Percentiles rank a stretch among this genome's conserved stretches.
phyloP scores from a whole-genome alignment of 257 asterid genomes.

The Penstemon davidsonii region DNA sequence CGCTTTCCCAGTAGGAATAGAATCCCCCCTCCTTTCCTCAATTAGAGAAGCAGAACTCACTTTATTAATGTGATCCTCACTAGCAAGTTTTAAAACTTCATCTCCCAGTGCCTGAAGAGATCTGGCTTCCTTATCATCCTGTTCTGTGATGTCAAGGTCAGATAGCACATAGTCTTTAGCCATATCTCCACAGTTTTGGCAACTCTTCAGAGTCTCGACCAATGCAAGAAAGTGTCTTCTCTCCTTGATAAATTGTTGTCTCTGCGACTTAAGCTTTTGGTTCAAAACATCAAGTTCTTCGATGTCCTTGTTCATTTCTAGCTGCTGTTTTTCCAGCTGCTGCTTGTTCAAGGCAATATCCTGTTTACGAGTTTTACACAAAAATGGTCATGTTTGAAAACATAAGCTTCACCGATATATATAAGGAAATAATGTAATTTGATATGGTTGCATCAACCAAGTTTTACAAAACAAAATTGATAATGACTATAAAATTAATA shows the following conservation, averaged over 20 bases:
- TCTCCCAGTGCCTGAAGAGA: conserved; percentile 49
- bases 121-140: conserved; percentile 41
- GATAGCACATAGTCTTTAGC: conserved; percentile 49
- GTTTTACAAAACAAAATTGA: neutral
- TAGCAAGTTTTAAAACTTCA: conserved; percentile 57
- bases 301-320: conserved; percentile 74
- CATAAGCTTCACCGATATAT: too few species aligned
- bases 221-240: conserved; percentile 53
- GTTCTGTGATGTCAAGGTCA: conserved; percentile 46
- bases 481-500: neutral
- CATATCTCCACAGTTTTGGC: conserved; percentile 60
- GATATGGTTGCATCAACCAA: too few species aligned
- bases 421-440: too few species aligned
- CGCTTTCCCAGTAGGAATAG: conserved; percentile 43
- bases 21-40: conserved; percentile 53
- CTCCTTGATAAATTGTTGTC: conserved; percentile 58
- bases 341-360: conserved; percentile 46
- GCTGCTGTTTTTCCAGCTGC: conserved; percentile 66
- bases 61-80: conserved; percentile 34
- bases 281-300: conserved; percentile 66
- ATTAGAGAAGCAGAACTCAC: conserved; percentile 34
- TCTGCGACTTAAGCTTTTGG: conserved; percentile 59
- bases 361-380: conserved; percentile 25
- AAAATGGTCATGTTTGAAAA: too few species aligned
- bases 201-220: conserved; percentile 54